Base-by-base conservation (phyloP, 1,284 basidiomycete species). In the Porodaedalea pini region DNA sequence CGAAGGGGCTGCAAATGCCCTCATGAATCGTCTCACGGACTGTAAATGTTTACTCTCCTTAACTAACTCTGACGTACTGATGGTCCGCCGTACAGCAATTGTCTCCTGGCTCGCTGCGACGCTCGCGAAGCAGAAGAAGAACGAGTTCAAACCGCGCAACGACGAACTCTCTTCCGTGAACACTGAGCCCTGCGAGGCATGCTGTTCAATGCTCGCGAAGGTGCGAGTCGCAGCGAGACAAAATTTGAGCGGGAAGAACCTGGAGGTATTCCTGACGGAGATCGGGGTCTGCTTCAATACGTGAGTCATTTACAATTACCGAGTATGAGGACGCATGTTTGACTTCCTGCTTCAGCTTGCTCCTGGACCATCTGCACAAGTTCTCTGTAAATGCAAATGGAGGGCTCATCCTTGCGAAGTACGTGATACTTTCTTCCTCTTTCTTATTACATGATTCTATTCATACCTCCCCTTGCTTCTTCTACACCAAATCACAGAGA, bases 351-450 rank as follows among this genome's bases (percentile, higher is more conserved):
- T 43, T 13, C 61, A 96, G 95, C 57, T 77, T 97, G 11, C 79
- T 99, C 13, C 80, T 99, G 25, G 97, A 99, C 51, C 97, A 99
- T 69, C 78, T 98, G 57, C 90, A 91, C 68, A 98, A 93, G 73
- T 99, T 96, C 75, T 91, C 93, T 1, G 94, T 99, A 56, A 98
- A 90, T 66, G 94, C 94, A 0, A 94, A 94, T 0, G 97, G 97
- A 48, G 97, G 96, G 3, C 78, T 99, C 51, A 97, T 99, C 92
- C 85, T 99, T 39, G 96, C 96, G 21, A 98, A 98, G 92, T 94
- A 65, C 60, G 86, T 78, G 7, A 34, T 25, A 44, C 56, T 19
- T 2, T 10, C 2, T 2, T 2, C 17, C 17, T 15, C 11, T 4
- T 25, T 36, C 2, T 51, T 39, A 36, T 37, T 45, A 25, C 34